Evolutionary conservation across 2,329 filamentous ascomycete genomes (phyloP), one percentile per base, ranked within the genome.

Genomic region (Ramichloridium luteum): DNA sequence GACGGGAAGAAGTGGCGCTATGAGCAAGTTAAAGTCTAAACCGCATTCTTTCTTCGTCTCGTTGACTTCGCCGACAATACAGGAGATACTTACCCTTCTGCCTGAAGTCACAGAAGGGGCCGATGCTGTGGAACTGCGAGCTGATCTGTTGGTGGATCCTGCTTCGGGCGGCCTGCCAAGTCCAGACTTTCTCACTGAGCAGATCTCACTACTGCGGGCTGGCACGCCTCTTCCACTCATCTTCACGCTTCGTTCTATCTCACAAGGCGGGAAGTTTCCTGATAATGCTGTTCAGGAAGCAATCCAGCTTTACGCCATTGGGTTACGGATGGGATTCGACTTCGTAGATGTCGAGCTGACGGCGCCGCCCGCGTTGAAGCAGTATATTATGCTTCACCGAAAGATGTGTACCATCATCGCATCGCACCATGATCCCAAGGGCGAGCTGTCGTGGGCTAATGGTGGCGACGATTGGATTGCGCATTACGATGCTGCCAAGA

Each of bases 311-410:
- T 94, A 93, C 58, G 68, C 67, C 27, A 67, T 80, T 22, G 90
- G 83, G 4, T 64, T 93, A 35, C 76, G 82, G 15, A 74, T 90
- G 55, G 88, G 84, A 6, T 75, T 86, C 26, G 90, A 98, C 53
- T 98, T 92, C 51, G 68, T 98, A 14, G 90, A 98, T 54, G 63
- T 96, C 5, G 90, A 98, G 56, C 80, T 96, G 58, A 80, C 82
- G 1, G 79, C 86, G 56, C 79, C 85, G 0, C 74, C 83, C 30
- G 63, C 75, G n/a, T 64, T 92, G 18, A 67, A 94, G 16, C 70
- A 77, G 27, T 55, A 50, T 18, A 48, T 57, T 20, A 41, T 56
- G 11, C 38, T 39, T 2, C 63, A 70, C 10, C 72, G 77, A 33
- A 72, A 67, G 41, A 80, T 82, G 54, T 84, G 83, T 1, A 79